Evolutionary conservation across 1,139 yeast species (phyloP), one percentile per base, ranked within the genome.

Genomic region (Candida glucosophila): DNA sequence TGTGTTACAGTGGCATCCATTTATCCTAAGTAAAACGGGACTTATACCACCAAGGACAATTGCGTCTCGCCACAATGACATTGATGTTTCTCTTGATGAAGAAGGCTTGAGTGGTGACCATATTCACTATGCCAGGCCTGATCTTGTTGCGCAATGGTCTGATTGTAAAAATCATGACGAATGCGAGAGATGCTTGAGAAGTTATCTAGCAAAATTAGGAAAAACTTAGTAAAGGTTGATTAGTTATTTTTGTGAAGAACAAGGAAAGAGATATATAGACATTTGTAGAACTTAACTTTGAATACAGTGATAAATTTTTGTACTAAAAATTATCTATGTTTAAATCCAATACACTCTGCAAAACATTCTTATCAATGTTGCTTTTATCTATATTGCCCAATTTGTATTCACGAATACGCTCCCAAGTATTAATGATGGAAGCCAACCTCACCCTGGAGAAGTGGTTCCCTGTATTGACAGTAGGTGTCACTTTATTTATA

Each of bases 1-100:
- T 49, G 61, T 85, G 19, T 58, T 86, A 36, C 95, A 85, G 50
- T 90, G 97, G 98, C 98, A 90, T 48, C 94, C 95, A 8, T 71
- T 69, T 25, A 57, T 79, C 20, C 63, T 88, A 38, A 67, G 80
- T 29, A 78, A 74, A 42, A 64, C 92, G 4, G 80, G 85, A 1
- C 52, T 88, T 8, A 69, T 90, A 1, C 82, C 85, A n/a, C 42
- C 67, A 6, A 58, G 63, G 34, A 52, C 64, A 8, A 58, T 64
- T 12, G 46, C 55, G 23, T 54, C 68, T 4, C 39, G 40, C 22
- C 58, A 55, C 32, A 32, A 41, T 6, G 39, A 33, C 9, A 23
- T 30, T 9, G 33, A 30, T 20, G 22, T 30, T 19, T 28, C 37
- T 7, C 29, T 33, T 6, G 35, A 29, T 29, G 39, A 30, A 32